Conservation (phyloP, 1,139 yeast genomes). For the Nadsonia starkeyi-henricii region DNA sequence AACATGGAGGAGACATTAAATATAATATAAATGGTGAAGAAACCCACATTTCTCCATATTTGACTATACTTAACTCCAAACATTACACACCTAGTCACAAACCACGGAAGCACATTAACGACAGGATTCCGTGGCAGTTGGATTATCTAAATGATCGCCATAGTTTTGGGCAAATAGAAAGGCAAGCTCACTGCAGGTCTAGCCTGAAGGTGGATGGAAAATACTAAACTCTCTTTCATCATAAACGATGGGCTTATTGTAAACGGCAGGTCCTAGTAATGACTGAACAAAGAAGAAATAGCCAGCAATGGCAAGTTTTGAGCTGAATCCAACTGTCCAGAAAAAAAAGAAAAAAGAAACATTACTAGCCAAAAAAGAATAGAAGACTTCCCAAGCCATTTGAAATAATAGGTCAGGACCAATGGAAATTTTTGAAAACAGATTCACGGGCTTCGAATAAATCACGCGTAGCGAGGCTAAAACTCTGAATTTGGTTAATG, state of each 20-base stretch:
- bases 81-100: slow-evolving; percentile 39
- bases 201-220: slow-evolving; percentile 43
- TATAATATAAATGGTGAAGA: slow-evolving; percentile 33
- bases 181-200: slow-evolving; percentile 43
- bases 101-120: slow-evolving; percentile 39
- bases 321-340: slow-evolving; percentile 30
- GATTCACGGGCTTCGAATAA: slow-evolving; percentile 53
- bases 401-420: slow-evolving; percentile 39
- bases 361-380: slow-evolving; percentile 26
- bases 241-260: slow-evolving; percentile 44
- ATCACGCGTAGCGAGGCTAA: slow-evolving; percentile 41
- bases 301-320: slow-evolving; percentile 36
- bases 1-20: slow-evolving; percentile 35
- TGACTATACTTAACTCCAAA: slow-evolving; percentile 33
- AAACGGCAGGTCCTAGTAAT: slow-evolving; percentile 33
- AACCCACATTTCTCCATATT: slow-evolving; percentile 46
- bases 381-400: slow-evolving; percentile 28
- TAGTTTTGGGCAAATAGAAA: slow-evolving; percentile 20
- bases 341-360: no score
- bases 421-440: slow-evolving; percentile 51
- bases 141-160: slow-evolving; percentile 42
- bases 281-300: slow-evolving; percentile 37
- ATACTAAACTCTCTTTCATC: slow-evolving; percentile 32
- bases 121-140: slow-evolving; percentile 38
- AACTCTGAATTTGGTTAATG: slow-evolving; percentile 44